A percentile compares a stretch with the other conserved stretches of the same genome.
phyloP scores from a whole-genome alignment of 441 rosid species.

The Jatropha podagrica region DNA sequence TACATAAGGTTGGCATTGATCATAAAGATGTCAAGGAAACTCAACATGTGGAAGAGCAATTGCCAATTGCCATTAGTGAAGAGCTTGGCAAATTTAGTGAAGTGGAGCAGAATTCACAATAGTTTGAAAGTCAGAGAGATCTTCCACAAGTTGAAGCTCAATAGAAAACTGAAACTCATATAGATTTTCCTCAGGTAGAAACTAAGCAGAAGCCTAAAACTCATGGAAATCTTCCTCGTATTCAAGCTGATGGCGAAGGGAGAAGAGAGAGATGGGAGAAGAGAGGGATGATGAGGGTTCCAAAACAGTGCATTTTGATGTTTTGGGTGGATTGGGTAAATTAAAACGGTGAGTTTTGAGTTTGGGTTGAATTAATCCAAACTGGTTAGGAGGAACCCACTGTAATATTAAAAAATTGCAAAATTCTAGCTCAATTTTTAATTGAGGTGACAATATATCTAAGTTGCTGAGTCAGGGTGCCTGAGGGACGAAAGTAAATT shows the following conservation, averaged over 20 bases:
- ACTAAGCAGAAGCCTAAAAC: slow-evolving; percentile 25
- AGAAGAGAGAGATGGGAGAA: too few relatives aligned
- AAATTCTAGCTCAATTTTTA: too few relatives aligned
- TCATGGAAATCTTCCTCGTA: slow-evolving; percentile 15
- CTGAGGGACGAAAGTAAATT: too few relatives aligned
- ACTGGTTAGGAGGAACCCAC: too few relatives aligned
- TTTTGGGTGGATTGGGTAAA: too few relatives aligned
- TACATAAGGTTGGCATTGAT: slow-evolving; percentile 28
- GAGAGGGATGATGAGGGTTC: too few relatives aligned
- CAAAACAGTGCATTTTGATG: too few relatives aligned
- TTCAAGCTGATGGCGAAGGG: slow-evolving; percentile 12
- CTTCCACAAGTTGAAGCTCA: slow-evolving; percentile 19
- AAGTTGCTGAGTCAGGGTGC: too few relatives aligned
- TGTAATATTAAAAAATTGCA: too few relatives aligned
- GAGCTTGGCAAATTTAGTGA: slow-evolving; percentile 31
- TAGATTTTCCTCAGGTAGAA: slow-evolving; percentile 33
- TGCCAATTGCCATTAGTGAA: slow-evolving; percentile 31
- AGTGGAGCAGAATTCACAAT: slow-evolving; percentile 26
- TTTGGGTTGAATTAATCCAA: too few relatives aligned
- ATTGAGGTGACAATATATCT: too few relatives aligned
- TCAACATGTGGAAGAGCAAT: slow-evolving; percentile 30
- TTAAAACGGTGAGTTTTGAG: too few relatives aligned
- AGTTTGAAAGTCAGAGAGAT: slow-evolving; percentile 32
- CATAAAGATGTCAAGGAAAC: slow-evolving; percentile 26
- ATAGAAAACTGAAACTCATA: slow-evolving; percentile 36